Conservation (phyloP, 257 asterid genomes). For the Jacaranda copaia region DNA sequence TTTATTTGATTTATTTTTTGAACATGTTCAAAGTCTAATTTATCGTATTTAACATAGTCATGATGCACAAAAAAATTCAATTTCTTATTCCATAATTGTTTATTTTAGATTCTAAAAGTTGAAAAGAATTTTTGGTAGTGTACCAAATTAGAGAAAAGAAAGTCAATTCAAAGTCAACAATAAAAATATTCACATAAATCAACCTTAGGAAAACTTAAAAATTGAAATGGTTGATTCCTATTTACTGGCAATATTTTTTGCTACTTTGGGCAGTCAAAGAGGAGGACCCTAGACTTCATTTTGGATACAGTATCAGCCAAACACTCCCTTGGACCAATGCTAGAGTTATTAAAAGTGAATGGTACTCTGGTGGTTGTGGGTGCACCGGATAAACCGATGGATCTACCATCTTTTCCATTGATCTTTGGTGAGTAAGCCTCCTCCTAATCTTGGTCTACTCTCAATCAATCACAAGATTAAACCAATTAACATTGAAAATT, state of each 20-base stretch:
- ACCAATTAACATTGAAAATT: not conserved
- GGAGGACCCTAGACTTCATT: slow-evolving; percentile 69
- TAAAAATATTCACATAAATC: not conserved
- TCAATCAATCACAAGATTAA: too few species aligned
- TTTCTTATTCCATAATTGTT: too few species aligned
- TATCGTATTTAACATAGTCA: too few species aligned
- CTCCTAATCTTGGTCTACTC: too few species aligned
- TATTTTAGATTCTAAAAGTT: too few species aligned
- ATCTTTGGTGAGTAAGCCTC: slow-evolving; percentile 63
- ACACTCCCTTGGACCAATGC: slow-evolving; percentile 75
- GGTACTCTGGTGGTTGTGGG: slow-evolving; percentile 83
- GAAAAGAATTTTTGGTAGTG: too few species aligned
- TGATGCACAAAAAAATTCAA: too few species aligned
- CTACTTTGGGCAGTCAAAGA: slow-evolving; percentile 49
- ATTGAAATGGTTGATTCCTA: slow-evolving; percentile 12
- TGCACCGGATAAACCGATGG: slow-evolving; percentile 84
- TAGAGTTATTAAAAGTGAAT: slow-evolving; percentile 72
- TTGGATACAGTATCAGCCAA: slow-evolving; percentile 76
- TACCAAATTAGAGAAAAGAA: too few species aligned
- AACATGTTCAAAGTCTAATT: too few species aligned
- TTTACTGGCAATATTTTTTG: not conserved
- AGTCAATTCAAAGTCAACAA: too few species aligned
- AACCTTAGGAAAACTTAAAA: not conserved
- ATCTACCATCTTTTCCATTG: slow-evolving; percentile 77
- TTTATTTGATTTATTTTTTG: too few species aligned